Evolutionary conservation across 768 basidiomycete genomes (phyloP), one percentile per base, ranked within the genome.

Genomic region (Agrocybe praecox): DNA sequence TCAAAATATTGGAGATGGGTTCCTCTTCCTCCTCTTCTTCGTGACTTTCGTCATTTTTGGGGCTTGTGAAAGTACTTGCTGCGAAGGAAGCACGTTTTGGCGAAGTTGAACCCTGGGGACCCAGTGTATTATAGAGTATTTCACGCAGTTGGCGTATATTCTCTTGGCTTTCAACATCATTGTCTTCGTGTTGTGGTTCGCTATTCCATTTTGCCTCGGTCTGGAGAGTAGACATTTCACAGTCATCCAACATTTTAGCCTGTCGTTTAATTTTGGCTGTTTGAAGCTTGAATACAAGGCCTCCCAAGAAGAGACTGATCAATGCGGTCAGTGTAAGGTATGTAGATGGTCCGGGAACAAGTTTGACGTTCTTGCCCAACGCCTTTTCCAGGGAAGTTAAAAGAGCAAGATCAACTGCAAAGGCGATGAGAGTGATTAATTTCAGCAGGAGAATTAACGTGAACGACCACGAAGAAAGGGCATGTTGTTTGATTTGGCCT

Each of bases 261-360:
- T 12, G 6, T 40, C 5, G 14, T 40, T n/a, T n/a, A 3, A 40
- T 14, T 40, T 40, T 40, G 19, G 8, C 0, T 55, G 53, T 19
- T 23, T 18, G 32, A 10, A 36, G 34, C 26, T 58, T 49, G 48
- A 49, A 49, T 8, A 49, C 4, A n/a, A 51, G 24, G 11, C 26
- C 14, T 11, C 49, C 48, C 2, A 33, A 5, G 21, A 46, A 34
- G 47, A 59, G 45, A 22, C 52, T 34, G 14, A 59, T 12, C 3
- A 52, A 32, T 12, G 58, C 49, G 9, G 40, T 23, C 19, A 55
- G 42, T 24, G 58, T 56, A 11, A 60, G 21, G 50, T 55, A 60
- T 18, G 52, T 53, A 5, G 54, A 49, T 44, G 52, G 48, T 33
- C 59, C 55, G 2, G 22, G 21, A 9, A 22, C 22, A 40, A 40